phyloP scores from a whole-genome alignment of 371 early-diverging fungal species.

The Nosema muscidifuracis region DNA sequence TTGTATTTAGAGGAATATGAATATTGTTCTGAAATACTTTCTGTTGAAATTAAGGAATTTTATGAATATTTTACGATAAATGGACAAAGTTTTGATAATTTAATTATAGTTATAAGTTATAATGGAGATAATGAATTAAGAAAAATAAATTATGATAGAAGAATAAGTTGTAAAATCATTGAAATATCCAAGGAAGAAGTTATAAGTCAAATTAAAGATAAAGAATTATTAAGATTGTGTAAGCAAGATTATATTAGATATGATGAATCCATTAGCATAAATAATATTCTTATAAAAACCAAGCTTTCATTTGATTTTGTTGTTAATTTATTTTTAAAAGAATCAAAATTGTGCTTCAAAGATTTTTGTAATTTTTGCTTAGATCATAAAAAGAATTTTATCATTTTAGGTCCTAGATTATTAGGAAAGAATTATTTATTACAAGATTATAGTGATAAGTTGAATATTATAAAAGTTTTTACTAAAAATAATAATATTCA shows the following conservation, averaged over 20 bases:
- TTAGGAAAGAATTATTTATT: constrained; percentile 27
- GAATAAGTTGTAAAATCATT: neutral
- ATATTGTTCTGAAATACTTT: neutral
- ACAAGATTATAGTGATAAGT: neutral
- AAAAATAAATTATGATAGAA: neutral
- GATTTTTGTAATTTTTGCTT: neutral
- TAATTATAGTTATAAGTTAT: constrained; percentile 9
- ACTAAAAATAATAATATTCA: neutral
- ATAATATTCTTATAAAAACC: too few relatives aligned
- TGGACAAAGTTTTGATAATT: neutral
- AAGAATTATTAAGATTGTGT: neutral
- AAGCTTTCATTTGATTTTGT: too few relatives aligned
- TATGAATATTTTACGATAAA: constrained; percentile 16
- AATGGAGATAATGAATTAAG: neutral
- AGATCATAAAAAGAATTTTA: constrained; percentile 11
- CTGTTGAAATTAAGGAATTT: constrained; percentile 11
- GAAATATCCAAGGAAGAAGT: neutral
- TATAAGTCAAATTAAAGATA: neutral
- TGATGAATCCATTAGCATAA: neutral
- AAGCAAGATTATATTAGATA: neutral
- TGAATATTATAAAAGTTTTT: constrained; percentile 1
- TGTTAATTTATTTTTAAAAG: too few relatives aligned
- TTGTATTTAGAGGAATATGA: constrained; percentile 33
- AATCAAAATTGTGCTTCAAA: neutral
- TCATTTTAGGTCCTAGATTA: constrained; percentile 22